These are phyloP conservation scores for Casuarina equisetifolia DNA, from an alignment of 306 rosid species.

Conservation along the genomic window DNA sequence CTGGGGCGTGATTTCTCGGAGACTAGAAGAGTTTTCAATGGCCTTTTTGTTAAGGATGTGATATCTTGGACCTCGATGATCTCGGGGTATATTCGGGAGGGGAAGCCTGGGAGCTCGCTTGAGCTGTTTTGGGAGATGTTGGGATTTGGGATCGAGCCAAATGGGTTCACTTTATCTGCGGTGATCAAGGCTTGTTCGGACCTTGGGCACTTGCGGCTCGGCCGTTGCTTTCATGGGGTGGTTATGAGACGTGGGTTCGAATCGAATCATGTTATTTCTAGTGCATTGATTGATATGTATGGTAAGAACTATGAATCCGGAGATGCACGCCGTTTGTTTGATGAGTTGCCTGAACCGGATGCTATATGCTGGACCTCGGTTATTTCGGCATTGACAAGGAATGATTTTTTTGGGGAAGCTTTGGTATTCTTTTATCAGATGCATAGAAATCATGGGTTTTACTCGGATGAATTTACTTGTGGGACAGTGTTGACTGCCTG, in stretches of 20 bases:
- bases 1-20: slow-evolving; percentile 42
- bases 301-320: slow-evolving; percentile 44
- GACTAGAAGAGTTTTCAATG: slow-evolving; percentile 57
- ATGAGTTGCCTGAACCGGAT: slow-evolving; percentile 63
- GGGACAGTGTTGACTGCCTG: slow-evolving; percentile 73
- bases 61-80: slow-evolving; percentile 85
- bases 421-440: slow-evolving; percentile 48
- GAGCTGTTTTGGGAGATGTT: slow-evolving; percentile 55
- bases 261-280: slow-evolving; percentile 42
- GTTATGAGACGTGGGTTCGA: slow-evolving; percentile 56
- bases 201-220: slow-evolving; percentile 42
- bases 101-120: slow-evolving; percentile 41
- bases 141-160: slow-evolving; percentile 49
- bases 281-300: slow-evolving; percentile 77
- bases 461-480: slow-evolving; percentile 65
- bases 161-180: slow-evolving; percentile 71
- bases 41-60: slow-evolving; percentile 59
- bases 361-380: slow-evolving; percentile 71
- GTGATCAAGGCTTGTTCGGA: slow-evolving; percentile 68
- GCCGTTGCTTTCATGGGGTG: slow-evolving; percentile 56
- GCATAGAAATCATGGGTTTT: slow-evolving; percentile 49
- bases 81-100: slow-evolving; percentile 54
- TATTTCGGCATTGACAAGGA: slow-evolving; percentile 61
- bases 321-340: slow-evolving; percentile 61
- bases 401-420: slow-evolving; percentile 62